Evolutionary conservation across 2,329 filamentous ascomycete species (phyloP).

Genomic region (Fusarium poae): DNA sequence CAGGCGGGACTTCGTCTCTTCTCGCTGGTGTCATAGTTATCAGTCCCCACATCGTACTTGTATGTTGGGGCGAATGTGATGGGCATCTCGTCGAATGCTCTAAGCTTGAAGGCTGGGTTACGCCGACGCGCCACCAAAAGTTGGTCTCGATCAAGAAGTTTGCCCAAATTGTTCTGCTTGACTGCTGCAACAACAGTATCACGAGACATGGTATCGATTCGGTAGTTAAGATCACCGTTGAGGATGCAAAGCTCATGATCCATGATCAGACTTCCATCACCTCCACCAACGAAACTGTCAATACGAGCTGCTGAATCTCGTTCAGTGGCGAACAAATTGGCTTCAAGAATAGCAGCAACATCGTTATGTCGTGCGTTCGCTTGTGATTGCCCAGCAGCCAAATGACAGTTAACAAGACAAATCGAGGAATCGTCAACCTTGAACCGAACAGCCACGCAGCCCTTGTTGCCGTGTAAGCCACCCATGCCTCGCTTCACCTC

Average conservation of each 20-base stretch:
- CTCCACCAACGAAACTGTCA: slow-evolving; percentile 89
- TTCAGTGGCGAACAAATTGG: slow-evolving; percentile 78
- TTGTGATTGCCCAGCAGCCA: slow-evolving; percentile 92
- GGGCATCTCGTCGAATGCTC: slow-evolving; percentile 89
- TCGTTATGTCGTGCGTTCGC: slow-evolving; percentile 94
- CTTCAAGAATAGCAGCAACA: slow-evolving; percentile 88
- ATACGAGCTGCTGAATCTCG: slow-evolving; percentile 74
- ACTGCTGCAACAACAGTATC: slow-evolving; percentile 92
- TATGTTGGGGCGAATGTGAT: slow-evolving; percentile 97
- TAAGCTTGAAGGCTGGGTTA: slow-evolving; percentile 89
- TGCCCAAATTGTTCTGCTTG: slow-evolving; percentile 81
- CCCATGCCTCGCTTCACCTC: slow-evolving; percentile 98
- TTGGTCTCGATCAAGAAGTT: slow-evolving; percentile 93
- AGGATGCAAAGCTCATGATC: slow-evolving; percentile 98
- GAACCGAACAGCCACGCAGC: slow-evolving; percentile 92
- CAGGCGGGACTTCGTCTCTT: slow-evolving; percentile 95
- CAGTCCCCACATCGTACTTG: slow-evolving; percentile 97
- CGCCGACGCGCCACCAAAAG: slow-evolving; percentile 88
- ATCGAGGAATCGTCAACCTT: slow-evolving; percentile 92
- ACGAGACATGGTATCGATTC: slow-evolving; percentile 96
- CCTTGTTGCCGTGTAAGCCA: slow-evolving; percentile 95
- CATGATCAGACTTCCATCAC: slow-evolving; percentile 92
- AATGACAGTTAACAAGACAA: slow-evolving; percentile 97
- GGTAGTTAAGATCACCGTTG: slow-evolving; percentile 97
- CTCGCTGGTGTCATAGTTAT: slow-evolving; percentile 93